phyloP scores from a whole-genome alignment of 352 stramenopile species.

The Thalassiosira mediterranea region DNA sequence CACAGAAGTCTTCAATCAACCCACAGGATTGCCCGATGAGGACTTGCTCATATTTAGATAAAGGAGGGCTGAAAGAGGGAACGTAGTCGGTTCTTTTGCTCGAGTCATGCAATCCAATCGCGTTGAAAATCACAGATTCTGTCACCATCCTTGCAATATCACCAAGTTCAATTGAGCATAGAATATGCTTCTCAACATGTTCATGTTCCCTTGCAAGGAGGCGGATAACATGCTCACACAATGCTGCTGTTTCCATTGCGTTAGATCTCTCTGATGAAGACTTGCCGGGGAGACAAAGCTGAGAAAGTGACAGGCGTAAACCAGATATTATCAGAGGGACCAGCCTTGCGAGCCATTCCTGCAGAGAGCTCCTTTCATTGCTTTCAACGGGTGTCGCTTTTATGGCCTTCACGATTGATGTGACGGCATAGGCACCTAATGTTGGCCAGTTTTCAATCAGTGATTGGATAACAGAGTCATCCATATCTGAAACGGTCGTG shows the following conservation, averaged over 20 bases:
- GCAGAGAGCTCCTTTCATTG: conserved; percentile 33
- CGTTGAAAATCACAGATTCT: conserved; percentile 43
- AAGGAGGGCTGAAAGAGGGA: background rate
- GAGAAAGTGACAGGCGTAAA: conserved; percentile 30
- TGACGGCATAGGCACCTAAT: conserved; percentile 45
- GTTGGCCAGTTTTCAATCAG: conserved; percentile 62
- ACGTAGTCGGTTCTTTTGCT: background rate
- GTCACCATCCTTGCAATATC: conserved; percentile 39
- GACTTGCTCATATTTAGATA: conserved; percentile 20
- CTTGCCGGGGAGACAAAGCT: conserved; percentile 1
- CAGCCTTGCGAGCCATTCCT: conserved; percentile 64
- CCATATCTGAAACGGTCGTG: conserved; percentile 55
- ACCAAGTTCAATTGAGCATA: conserved; percentile 33
- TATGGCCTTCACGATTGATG: conserved; percentile 51
- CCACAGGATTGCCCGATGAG: conserved; percentile 50
- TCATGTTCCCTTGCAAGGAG: conserved; percentile 29
- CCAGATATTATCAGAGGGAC: conserved; percentile 56
- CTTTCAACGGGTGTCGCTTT: conserved; percentile 17
- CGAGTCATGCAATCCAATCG: conserved; percentile 30
- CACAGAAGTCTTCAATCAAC: conserved; percentile 56
- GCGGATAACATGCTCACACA: conserved; percentile 40
- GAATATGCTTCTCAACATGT: conserved; percentile 16
- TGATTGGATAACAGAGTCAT: conserved; percentile 57
- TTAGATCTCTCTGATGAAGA: background rate
- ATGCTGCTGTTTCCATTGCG: conserved; percentile 12